Conservation (phyloP, 345 rosid genomes). For the Gossypium thurberi region DNA sequence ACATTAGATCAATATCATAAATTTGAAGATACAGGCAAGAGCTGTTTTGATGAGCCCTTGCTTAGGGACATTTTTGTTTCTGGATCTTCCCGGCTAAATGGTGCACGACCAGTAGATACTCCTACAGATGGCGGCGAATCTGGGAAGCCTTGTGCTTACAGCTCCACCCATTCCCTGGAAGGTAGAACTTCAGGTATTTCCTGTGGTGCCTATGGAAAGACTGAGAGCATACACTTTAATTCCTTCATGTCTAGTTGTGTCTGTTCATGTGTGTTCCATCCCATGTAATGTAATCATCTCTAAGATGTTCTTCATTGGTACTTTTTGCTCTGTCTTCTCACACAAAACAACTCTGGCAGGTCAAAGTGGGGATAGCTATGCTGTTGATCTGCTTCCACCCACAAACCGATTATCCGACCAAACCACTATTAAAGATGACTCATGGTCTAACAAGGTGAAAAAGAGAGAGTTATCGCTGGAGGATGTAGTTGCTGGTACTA, state of each 20-base stretch:
- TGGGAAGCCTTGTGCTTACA: constrained; percentile 21
- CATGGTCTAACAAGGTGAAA: constrained; percentile 76
- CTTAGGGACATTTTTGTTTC: constrained; percentile 55
- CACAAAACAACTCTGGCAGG: constrained; percentile 43
- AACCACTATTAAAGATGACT: constrained; percentile 46
- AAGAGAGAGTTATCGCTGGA: constrained; percentile 78
- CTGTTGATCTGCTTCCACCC: constrained; percentile 40
- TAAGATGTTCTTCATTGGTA: not conserved
- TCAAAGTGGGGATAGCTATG: constrained; percentile 43
- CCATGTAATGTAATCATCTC: not conserved
- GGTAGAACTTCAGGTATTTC: constrained; percentile 37
- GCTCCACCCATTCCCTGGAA: constrained; percentile 25
- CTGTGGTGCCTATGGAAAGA: constrained; percentile 7
- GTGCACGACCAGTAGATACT: constrained; percentile 33
- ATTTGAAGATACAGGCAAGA: constrained; percentile 73
- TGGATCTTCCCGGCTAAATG: constrained; percentile 32
- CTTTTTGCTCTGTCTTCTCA: constrained; percentile 19
- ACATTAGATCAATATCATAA: constrained; percentile 62
- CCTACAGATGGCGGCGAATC: constrained; percentile 53
- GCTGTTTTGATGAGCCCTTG: constrained; percentile 77
- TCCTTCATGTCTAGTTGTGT: not conserved
- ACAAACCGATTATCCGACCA: constrained; percentile 42
- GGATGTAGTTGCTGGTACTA: constrained; percentile 61
- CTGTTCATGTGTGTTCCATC: not conserved
- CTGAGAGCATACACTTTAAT: not conserved